phyloP scores from a whole-genome alignment of 2,329 filamentous ascomycete genomes.

The Apiospora rasikravindrae region DNA sequence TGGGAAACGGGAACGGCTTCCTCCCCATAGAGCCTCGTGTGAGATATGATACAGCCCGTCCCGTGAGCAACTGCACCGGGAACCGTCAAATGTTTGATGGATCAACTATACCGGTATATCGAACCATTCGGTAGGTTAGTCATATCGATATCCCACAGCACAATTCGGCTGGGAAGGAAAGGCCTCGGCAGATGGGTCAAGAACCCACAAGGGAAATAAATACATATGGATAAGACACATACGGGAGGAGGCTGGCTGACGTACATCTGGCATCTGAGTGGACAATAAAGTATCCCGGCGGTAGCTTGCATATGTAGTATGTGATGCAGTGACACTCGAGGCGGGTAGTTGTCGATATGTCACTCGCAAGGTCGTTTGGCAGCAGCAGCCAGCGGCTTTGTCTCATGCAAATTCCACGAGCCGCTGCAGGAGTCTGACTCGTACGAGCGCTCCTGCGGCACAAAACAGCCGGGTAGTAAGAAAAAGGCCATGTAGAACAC shows the following conservation, averaged over 20 bases:
- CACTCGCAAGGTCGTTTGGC: background rate
- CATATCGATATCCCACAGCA: background rate
- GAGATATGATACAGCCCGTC: background rate
- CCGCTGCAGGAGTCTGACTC: background rate
- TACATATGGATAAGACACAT: background rate
- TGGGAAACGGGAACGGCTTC: background rate
- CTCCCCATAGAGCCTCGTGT: background rate
- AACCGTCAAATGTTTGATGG: background rate
- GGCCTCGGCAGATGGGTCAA: background rate
- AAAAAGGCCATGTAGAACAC: no score
- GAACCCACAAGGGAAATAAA: background rate
- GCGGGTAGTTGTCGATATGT: background rate
- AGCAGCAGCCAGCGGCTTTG: background rate
- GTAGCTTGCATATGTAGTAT: slow-evolving; percentile 6
- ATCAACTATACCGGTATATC: no score
- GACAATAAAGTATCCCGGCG: background rate
- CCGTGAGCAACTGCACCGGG: background rate
- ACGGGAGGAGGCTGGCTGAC: background rate
- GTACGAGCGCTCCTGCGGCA: background rate
- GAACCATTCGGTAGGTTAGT: background rate
- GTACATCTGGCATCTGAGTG: background rate
- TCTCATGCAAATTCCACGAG: background rate
- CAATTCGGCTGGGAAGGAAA: background rate
- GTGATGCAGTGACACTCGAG: background rate
- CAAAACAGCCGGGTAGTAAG: no score